Conservation (phyloP, 2,329 filamentous ascomycete genomes). For the Epichloe glyceriae region DNA sequence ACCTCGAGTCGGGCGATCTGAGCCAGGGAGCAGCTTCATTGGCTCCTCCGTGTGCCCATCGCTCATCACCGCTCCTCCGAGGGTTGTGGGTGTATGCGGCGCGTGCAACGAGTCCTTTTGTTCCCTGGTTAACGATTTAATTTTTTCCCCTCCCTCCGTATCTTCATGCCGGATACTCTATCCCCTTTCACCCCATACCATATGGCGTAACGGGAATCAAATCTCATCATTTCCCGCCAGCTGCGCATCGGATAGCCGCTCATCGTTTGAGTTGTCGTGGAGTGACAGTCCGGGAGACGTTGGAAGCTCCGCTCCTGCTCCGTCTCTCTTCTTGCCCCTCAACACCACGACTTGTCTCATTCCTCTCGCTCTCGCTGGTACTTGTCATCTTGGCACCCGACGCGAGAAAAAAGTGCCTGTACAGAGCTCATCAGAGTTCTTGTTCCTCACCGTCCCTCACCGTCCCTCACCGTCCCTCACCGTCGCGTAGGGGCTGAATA, state of each 20-base stretch:
- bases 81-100: background rate
- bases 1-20: constrained; percentile 6
- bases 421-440: background rate
- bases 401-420: background rate
- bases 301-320: background rate
- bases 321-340: background rate
- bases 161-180: background rate
- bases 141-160: background rate
- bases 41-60: constrained; percentile 4
- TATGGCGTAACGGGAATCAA: background rate
- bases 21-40: constrained; percentile 8
- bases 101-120: constrained; percentile 1
- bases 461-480: too few relatives aligned
- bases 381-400: background rate
- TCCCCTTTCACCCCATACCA: background rate
- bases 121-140: background rate
- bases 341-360: background rate
- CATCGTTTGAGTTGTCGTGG: background rate
- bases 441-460: background rate
- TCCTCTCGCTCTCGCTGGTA: background rate
- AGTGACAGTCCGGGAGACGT: background rate
- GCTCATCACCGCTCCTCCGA: constrained; percentile 7
- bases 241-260: background rate
- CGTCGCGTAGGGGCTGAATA: background rate
- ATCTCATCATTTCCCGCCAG: background rate